Conservation (phyloP, 2,329 filamentous ascomycete species). For the Pseudogymnoascus sp. region DNA sequence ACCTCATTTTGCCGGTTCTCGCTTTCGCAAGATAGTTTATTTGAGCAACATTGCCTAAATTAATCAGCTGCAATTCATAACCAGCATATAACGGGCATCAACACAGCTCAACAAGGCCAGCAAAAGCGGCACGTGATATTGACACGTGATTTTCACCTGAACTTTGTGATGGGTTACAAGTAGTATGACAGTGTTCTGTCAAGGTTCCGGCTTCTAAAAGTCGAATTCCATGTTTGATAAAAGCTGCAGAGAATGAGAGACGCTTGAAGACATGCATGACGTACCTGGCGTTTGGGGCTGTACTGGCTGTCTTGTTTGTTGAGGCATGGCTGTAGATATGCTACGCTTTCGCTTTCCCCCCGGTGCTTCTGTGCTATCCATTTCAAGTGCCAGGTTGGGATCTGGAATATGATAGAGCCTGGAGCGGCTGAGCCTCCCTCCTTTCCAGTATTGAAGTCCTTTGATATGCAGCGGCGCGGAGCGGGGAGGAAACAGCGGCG, state of each 20-base stretch:
- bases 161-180: constrained; percentile 1
- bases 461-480: constrained; percentile 9
- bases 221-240: neutral
- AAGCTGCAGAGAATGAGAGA: neutral
- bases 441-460: neutral
- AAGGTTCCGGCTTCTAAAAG: neutral
- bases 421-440: neutral
- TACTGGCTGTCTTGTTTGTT: constrained; percentile 1
- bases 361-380: neutral
- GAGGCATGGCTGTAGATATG: constrained; percentile 4
- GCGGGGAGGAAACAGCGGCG: neutral
- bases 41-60: constrained; percentile 28
- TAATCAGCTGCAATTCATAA: neutral
- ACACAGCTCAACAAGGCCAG: neutral
- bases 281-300: constrained; percentile 1
- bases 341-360: constrained; percentile 6
- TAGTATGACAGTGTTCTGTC: neutral
- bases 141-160: neutral
- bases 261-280: neutral
- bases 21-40: constrained; percentile 49
- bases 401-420: neutral
- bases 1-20: constrained; percentile 37
- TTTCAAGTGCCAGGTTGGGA: neutral
- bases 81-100: neutral
- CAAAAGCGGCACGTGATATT: neutral